A percentile compares a stretch with the other conserved stretches of the same genome.
These are phyloP conservation scores for Delphinella strobiligena DNA, from an alignment of 2,329 filamentous ascomycete species.

Conservation along the genomic window DNA sequence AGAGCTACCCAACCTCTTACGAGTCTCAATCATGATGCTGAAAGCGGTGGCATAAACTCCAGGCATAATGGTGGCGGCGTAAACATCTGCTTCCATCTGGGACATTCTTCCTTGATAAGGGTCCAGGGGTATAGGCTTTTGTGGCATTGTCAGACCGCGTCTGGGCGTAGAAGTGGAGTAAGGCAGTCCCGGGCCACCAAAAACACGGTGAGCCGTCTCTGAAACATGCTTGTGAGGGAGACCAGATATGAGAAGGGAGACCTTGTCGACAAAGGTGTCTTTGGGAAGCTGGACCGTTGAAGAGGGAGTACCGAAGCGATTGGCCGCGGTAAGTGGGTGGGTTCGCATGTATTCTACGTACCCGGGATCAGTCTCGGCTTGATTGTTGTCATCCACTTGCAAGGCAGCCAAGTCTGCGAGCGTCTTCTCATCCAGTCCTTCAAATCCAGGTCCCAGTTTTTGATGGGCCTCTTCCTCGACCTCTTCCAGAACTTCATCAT, in stretches of 20 bases:
- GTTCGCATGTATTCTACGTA: constrained; percentile 39
- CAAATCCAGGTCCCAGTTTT: neutral
- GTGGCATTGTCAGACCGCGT: constrained; percentile 41
- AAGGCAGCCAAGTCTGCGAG: constrained; percentile 2
- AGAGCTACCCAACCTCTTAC: constrained; percentile 56
- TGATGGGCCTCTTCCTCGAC: constrained; percentile 14
- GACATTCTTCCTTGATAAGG: constrained; percentile 56
- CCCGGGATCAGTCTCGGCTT: constrained; percentile 12
- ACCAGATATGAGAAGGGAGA: constrained; percentile 52
- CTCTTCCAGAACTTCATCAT: constrained; percentile 15
- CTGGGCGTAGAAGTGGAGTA: constrained; percentile 61
- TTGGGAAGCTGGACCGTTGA: constrained; percentile 65
- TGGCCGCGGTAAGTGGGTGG: constrained; percentile 62
- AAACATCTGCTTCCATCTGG: constrained; percentile 64
- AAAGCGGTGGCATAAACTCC: constrained; percentile 57
- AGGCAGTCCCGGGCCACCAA: constrained; percentile 67
- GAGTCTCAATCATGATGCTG: constrained; percentile 58
- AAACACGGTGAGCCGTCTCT: constrained; percentile 57
- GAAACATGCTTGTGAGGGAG: constrained; percentile 60
- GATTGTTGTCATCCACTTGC: neutral
- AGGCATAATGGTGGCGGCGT: constrained; percentile 57
- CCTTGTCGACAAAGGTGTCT: constrained; percentile 55
- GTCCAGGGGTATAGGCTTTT: constrained; percentile 53
- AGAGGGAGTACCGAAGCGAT: constrained; percentile 63
- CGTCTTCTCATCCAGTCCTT: constrained; percentile 5